These are phyloP conservation scores for Ascochyta pisi DNA, from an alignment of 2,329 filamentous ascomycete species.

Conservation along the genomic window DNA sequence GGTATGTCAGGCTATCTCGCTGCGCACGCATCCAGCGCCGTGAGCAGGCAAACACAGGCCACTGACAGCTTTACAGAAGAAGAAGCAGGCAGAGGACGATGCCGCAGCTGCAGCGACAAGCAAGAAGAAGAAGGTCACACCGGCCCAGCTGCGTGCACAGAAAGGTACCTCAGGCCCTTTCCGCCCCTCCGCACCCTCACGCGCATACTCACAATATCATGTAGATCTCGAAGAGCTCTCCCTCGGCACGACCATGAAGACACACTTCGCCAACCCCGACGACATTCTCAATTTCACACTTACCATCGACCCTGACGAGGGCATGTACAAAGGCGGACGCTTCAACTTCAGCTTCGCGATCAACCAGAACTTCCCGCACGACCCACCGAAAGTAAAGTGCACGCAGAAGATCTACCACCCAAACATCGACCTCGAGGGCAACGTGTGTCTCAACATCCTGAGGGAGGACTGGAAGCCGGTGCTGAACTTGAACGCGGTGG, in stretches of 20 bases:
- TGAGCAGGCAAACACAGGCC: background rate
- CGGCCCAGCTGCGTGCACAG: constrained; percentile 92
- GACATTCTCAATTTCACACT: constrained; percentile 86
- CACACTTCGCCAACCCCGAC: constrained; percentile 80
- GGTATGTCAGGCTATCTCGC: constrained; percentile 62
- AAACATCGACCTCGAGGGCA: constrained; percentile 97
- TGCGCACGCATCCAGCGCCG: background rate
- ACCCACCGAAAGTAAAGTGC: constrained; percentile 96
- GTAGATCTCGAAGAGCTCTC: constrained; percentile 82
- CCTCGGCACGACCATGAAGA: constrained; percentile 80
- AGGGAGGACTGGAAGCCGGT: constrained; percentile 99
- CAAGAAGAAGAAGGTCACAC: constrained; percentile 99
- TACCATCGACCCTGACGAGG: constrained; percentile 84
- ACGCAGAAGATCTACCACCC: constrained; percentile 99
- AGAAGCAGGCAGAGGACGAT: constrained; percentile 89
- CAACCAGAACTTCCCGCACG: constrained; percentile 94
- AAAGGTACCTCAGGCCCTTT: constrained; percentile 70
- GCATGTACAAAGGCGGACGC: constrained; percentile 83
- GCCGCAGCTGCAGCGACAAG: constrained; percentile 78
- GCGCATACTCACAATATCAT: constrained; percentile 15
- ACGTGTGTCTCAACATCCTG: constrained; percentile 96
- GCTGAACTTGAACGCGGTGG: constrained; percentile 93
- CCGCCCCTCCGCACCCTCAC: background rate
- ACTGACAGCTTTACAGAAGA: constrained; percentile 68
- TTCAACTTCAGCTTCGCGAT: constrained; percentile 94